These are phyloP conservation scores for Iodosphaeria phyllophila DNA, from an alignment of 2,329 filamentous ascomycete species.

Conservation along the genomic window DNA sequence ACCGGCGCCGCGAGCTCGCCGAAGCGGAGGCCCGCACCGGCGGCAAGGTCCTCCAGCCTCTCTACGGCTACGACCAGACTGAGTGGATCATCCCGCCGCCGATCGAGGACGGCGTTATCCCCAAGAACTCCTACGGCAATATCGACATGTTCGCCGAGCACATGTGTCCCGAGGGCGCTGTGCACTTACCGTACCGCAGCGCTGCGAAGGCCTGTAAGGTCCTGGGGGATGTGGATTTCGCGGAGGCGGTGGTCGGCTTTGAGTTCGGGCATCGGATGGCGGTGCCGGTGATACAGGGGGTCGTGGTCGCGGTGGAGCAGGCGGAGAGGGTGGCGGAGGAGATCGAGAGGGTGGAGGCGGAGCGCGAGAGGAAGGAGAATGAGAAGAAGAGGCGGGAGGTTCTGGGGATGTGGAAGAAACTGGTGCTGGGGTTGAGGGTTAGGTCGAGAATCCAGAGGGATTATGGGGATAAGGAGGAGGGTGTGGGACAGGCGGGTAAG, in stretches of 20 bases:
- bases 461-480: constrained; percentile 44
- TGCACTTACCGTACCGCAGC: constrained; percentile 66
- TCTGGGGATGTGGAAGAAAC: constrained; percentile 66
- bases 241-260: constrained; percentile 89
- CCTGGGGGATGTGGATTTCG: constrained; percentile 70
- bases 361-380: constrained; percentile 60
- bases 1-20: constrained; percentile 73
- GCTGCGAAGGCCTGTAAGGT: constrained; percentile 67
- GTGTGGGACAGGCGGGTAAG: constrained; percentile 8
- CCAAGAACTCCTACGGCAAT: constrained; percentile 88
- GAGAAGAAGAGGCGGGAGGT: constrained; percentile 62
- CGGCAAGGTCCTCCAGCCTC: constrained; percentile 66
- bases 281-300: constrained; percentile 77
- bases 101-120: constrained; percentile 69
- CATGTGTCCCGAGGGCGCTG: constrained; percentile 70
- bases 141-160: constrained; percentile 89
- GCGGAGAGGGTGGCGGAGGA: constrained; percentile 57
- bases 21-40: constrained; percentile 66
- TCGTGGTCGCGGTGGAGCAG: constrained; percentile 72
- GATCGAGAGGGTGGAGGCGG: constrained; percentile 59
- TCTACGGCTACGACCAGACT: constrained; percentile 73
- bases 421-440: constrained; percentile 71
- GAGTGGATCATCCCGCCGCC: constrained; percentile 89
- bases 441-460: constrained; percentile 58
- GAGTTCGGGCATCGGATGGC: constrained; percentile 93